Evolutionary conservation across 148 eudicot species (phyloP).

Genomic region (Drosera capensis): DNA sequence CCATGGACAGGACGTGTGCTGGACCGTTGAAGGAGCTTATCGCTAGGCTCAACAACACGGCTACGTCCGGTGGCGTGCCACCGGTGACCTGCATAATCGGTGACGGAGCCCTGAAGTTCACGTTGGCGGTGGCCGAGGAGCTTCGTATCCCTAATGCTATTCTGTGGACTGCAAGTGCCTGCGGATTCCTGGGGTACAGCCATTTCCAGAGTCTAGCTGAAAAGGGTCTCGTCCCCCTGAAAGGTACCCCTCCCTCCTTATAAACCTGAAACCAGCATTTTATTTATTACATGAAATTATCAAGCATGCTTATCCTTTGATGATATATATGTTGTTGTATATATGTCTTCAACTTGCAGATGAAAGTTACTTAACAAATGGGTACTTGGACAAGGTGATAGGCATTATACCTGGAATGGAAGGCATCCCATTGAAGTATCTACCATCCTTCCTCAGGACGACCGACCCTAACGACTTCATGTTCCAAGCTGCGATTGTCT

Average conservation of each 20-base stretch:
- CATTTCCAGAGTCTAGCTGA: slow-evolving; percentile 1
- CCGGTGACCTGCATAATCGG: slow-evolving; percentile 13
- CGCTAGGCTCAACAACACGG: slow-evolving; percentile 1
- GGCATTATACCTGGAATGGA: slow-evolving; percentile 27
- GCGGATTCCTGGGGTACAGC: slow-evolving; percentile 8
- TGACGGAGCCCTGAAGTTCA: slow-evolving; percentile 10
- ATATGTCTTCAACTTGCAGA: slow-evolving; percentile 14
- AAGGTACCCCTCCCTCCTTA: slow-evolving; percentile 13
- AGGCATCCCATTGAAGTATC: slow-evolving; percentile 17
- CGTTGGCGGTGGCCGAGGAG: slow-evolving; percentile 8
- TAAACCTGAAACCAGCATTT: no score
- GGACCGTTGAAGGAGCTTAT: slow-evolving; percentile 8
- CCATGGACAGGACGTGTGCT: slow-evolving; percentile 1
- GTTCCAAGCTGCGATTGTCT: slow-evolving; percentile 11
- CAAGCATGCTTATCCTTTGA: background rate
- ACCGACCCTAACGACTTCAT: slow-evolving; percentile 26
- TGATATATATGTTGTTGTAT: background rate
- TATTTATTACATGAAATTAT: background rate
- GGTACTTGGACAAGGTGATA: slow-evolving; percentile 18
- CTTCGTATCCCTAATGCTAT: slow-evolving; percentile 1
- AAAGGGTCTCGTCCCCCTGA: slow-evolving; percentile 9
- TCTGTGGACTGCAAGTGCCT: slow-evolving; percentile 14
- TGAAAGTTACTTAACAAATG: slow-evolving; percentile 25
- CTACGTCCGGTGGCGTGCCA: slow-evolving; percentile 4
- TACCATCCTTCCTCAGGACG: slow-evolving; percentile 30